Evolutionary conservation across 1,139 yeast genomes (phyloP).

Genomic region (Geotrichum phurueaensis): DNA sequence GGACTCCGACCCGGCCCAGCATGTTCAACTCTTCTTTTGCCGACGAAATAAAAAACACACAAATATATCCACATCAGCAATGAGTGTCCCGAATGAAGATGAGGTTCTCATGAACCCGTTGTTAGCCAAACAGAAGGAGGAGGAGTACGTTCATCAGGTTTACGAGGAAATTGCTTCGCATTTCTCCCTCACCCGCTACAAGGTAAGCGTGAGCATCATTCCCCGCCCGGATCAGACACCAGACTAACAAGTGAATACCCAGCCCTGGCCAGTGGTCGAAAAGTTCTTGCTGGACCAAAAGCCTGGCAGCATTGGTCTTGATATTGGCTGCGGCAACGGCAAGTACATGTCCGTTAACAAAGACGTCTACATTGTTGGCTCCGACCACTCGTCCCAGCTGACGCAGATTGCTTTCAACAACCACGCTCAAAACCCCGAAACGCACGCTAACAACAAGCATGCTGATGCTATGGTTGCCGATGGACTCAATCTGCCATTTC

Average conservation of each 20-base stretch:
- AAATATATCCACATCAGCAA: background rate
- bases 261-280: conserved; percentile 95
- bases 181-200: conserved; percentile 87
- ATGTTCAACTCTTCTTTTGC: background rate
- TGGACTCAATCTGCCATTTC: conserved; percentile 68
- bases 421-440: conserved; percentile 18
- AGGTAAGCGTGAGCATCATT: conserved; percentile 31
- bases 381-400: conserved; percentile 77
- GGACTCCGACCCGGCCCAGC: background rate
- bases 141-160: conserved; percentile 76
- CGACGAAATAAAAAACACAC: background rate
- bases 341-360: conserved; percentile 73
- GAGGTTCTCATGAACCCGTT: conserved; percentile 16
- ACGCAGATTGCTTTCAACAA: conserved; percentile 62
- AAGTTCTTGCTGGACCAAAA: conserved; percentile 46
- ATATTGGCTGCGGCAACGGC: conserved; percentile 92
- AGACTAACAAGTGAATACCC: background rate
- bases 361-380: conserved; percentile 64
- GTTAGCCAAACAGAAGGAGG: conserved; percentile 47
- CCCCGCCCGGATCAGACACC: background rate
- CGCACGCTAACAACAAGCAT: conserved; percentile 9
- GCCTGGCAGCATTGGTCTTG: conserved; percentile 48
- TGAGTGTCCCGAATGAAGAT: background rate
- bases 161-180: conserved; percentile 90
- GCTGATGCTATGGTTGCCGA: conserved; percentile 63